phyloP scores from a whole-genome alignment of 2,329 filamentous ascomycete species.

The Colletotrichum phormii region DNA sequence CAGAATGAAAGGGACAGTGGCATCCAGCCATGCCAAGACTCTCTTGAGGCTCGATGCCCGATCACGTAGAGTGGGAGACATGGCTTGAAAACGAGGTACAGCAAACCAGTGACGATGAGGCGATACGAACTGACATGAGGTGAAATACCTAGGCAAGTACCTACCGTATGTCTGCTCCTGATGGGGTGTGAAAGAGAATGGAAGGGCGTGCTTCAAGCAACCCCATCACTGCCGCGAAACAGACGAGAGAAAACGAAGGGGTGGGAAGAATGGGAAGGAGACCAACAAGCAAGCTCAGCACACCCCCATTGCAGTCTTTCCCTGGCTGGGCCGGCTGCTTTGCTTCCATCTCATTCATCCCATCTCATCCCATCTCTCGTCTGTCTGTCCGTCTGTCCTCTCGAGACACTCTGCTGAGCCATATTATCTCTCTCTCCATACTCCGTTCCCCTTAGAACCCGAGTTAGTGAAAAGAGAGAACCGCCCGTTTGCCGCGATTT shows the following conservation, averaged over 20 bases:
- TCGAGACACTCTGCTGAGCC: neutral
- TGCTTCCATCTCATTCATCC: constrained; percentile 23
- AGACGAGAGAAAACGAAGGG: constrained; percentile 18
- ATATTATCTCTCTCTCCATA: neutral
- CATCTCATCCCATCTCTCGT: constrained; percentile 20
- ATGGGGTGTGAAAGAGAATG: neutral
- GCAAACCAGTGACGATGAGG: neutral
- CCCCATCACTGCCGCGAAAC: constrained; percentile 18
- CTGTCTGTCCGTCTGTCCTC: neutral
- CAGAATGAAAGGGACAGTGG: neutral
- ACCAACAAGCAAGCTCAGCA: constrained; percentile 19
- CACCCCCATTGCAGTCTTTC: constrained; percentile 18
- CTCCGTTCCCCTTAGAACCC: neutral
- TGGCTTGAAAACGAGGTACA: neutral
- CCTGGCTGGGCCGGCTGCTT: constrained; percentile 1
- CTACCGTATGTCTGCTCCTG: neutral
- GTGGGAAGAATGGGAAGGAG: neutral
- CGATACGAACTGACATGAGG: neutral
- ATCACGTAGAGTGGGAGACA: neutral
- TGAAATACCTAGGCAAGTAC: neutral
- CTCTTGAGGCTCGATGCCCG: neutral
- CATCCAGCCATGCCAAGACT: neutral
- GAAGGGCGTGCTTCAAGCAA: constrained; percentile 13
- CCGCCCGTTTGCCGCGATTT: neutral
- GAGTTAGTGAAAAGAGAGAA: neutral